Conservation (phyloP, 2,329 filamentous ascomycete species). For the Neocatenulostroma microsporum region DNA sequence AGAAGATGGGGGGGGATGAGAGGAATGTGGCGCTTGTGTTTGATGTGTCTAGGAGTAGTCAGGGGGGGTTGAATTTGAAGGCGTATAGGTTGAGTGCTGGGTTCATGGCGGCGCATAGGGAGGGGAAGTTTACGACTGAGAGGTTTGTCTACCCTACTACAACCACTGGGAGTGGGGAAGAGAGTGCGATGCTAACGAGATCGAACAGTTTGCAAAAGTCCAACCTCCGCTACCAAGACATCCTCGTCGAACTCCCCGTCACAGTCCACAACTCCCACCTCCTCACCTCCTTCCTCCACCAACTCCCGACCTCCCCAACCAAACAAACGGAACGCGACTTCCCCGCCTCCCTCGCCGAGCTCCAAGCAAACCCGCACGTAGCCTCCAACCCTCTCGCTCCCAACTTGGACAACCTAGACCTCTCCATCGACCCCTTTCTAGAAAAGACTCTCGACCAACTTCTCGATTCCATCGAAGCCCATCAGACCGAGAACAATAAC, state of each 20-base stretch:
- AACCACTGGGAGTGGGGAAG: not conserved
- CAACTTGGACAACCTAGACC: conserved; percentile 81
- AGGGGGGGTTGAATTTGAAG: conserved; percentile 80
- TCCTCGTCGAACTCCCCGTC: conserved; percentile 83
- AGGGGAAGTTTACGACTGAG: conserved; percentile 95
- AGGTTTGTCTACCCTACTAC: conserved; percentile 55
- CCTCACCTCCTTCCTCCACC: conserved; percentile 89
- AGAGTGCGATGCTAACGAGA: no score
- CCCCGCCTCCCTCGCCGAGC: conserved; percentile 69
- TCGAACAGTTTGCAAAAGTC: conserved; percentile 89
- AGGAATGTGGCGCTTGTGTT: conserved; percentile 82
- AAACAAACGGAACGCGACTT: conserved; percentile 57
- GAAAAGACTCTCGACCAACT: conserved; percentile 97
- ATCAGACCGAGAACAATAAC: conserved; percentile 99
- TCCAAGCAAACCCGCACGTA: conserved; percentile 56
- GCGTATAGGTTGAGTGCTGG: conserved; percentile 81
- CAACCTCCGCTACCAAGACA: conserved; percentile 87
- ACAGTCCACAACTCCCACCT: conserved; percentile 95
- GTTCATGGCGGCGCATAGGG: conserved; percentile 90
- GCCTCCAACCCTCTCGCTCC: conserved; percentile 65
- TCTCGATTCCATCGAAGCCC: conserved; percentile 91
- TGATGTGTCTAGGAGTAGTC: conserved; percentile 89
- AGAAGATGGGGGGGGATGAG: conserved; percentile 84
- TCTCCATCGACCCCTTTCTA: conserved; percentile 93
- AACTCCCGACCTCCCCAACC: conserved; percentile 61